These are phyloP conservation scores for Panicum miliaceum DNA, from an alignment of 176 grass and related monocot genomes.

Conservation along the genomic window DNA sequence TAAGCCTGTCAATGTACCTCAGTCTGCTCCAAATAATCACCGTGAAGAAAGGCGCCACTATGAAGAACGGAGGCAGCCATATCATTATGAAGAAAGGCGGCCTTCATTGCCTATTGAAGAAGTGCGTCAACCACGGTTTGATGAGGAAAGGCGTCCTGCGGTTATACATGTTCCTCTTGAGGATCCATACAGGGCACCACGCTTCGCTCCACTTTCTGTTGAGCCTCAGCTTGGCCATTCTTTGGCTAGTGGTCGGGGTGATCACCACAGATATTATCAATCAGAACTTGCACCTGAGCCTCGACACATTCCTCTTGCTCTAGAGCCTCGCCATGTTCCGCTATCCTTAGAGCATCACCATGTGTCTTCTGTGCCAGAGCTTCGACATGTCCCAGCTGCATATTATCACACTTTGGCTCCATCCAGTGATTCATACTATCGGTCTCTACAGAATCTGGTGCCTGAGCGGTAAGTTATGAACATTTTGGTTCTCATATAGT, in stretches of 20 bases:
- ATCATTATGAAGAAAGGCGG: conserved; percentile 42
- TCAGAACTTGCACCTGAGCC: conserved; percentile 34
- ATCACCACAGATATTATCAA: conserved; percentile 42
- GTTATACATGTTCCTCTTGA: conserved; percentile 46
- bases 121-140: neutral
- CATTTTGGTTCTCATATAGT: conserved; percentile 1
- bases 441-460: conserved; percentile 33
- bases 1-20: conserved; percentile 37
- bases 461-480: conserved; percentile 51
- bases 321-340: conserved; percentile 28
- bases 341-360: conserved; percentile 15
- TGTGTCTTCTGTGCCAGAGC: conserved; percentile 45
- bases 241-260: conserved; percentile 37
- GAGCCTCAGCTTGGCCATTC: conserved; percentile 36
- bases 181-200: conserved; percentile 50
- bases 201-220: conserved; percentile 39
- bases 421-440: conserved; percentile 59
- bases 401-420: conserved; percentile 46
- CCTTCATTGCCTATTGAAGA: conserved; percentile 38
- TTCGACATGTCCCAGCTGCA: conserved; percentile 47
- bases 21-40: conserved; percentile 23
- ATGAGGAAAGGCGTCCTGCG: conserved; percentile 38
- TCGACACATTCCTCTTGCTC: conserved; percentile 28
- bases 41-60: conserved; percentile 34
- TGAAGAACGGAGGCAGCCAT: conserved; percentile 36